A percentile compares a stretch with the other conserved stretches of the same genome.
Evolutionary conservation across 164 flowering plant species (phyloP).

Genomic region (Vitis cinerea): DNA sequence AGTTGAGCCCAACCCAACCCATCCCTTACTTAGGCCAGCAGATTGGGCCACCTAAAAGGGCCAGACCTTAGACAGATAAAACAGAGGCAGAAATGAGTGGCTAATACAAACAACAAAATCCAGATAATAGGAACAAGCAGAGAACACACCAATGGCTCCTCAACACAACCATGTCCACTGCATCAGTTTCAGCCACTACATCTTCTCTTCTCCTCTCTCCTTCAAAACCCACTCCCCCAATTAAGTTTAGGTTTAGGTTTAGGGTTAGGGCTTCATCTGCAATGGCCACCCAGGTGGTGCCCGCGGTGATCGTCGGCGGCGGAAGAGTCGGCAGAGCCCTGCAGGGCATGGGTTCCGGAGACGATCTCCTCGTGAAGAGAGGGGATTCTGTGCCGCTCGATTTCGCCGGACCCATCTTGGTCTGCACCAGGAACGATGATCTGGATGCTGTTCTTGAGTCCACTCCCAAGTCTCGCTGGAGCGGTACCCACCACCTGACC

Average conservation of each 20-base stretch:
- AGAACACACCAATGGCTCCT: background rate
- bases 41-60: no score
- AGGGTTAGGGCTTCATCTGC: conserved; percentile 34
- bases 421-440: conserved; percentile 95
- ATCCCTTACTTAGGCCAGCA: no score
- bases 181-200: conserved; percentile 19
- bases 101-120: no score
- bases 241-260: conserved; percentile 8
- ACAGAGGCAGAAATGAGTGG: no score
- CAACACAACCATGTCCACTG: conserved; percentile 15
- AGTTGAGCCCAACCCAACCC: no score
- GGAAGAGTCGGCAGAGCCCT: conserved; percentile 85
- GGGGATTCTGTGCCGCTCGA: conserved; percentile 78
- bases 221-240: conserved; percentile 5
- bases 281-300: conserved; percentile 36
- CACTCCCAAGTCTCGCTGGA: conserved; percentile 87
- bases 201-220: conserved; percentile 12
- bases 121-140: no score
- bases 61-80: no score
- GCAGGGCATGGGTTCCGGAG: conserved; percentile 72
- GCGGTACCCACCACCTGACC: conserved; percentile 43
- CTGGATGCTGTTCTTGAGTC: conserved; percentile 87
- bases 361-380: conserved; percentile 68
- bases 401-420: conserved; percentile 82
- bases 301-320: conserved; percentile 87